These are phyloP conservation scores for Coelastrella sp. DNA, from an alignment of 139 green algal genomes.

Conservation along the genomic window DNA sequence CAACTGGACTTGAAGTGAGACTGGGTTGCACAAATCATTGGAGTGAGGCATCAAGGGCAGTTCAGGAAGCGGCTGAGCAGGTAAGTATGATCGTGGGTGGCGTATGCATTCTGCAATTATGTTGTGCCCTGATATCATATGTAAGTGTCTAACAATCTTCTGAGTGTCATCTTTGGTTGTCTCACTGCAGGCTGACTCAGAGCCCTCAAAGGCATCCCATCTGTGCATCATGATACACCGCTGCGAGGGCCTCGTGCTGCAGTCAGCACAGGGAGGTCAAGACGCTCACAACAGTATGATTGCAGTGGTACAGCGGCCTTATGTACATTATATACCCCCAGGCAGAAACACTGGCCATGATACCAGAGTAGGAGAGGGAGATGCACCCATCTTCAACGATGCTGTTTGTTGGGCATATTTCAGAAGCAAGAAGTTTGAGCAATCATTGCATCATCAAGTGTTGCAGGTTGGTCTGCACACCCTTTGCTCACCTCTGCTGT, in stretches of 20 bases:
- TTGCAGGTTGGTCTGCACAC: conserved; percentile 42
- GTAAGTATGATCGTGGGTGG: too few species aligned
- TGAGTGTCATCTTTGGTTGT: background rate
- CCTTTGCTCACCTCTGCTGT: too few species aligned
- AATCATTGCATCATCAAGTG: background rate
- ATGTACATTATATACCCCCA: conserved; percentile 35
- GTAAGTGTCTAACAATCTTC: too few species aligned
- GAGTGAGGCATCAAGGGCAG: too few species aligned
- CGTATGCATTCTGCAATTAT: too few species aligned
- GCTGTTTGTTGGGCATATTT: conserved; percentile 3
- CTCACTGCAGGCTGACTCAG: conserved; percentile 36
- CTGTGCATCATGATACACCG: conserved; percentile 32
- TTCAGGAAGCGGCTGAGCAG: too few species aligned
- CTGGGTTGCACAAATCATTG: too few species aligned
- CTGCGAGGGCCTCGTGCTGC: conserved; percentile 12
- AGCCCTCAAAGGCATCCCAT: conserved; percentile 24
- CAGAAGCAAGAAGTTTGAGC: too few species aligned
- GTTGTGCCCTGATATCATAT: too few species aligned
- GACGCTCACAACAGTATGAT: background rate
- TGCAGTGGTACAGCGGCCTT: background rate
- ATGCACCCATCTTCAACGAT: conserved; percentile 22
- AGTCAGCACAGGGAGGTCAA: conserved; percentile 18
- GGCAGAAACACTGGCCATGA: conserved; percentile 8
- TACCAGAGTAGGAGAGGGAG: background rate
- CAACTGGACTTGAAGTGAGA: too few species aligned